Evolutionary conservation across 441 rosid genomes (phyloP), one percentile per base, ranked within the genome.

Genomic region (Viola pubescens): DNA sequence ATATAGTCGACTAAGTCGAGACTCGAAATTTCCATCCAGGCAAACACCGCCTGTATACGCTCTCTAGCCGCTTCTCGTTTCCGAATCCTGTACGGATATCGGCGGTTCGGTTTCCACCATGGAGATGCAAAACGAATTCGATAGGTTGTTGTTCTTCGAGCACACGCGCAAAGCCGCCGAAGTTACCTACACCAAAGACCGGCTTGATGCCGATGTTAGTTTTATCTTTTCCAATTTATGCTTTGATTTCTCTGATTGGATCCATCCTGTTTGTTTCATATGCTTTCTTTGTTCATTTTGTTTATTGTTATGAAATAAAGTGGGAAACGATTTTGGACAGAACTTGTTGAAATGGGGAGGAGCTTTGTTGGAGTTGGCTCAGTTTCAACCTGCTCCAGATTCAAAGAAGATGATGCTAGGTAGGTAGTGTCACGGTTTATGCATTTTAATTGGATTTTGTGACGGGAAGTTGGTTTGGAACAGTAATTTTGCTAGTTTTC

Each of bases 281-380:
- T 13, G 4, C 12, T 51, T 48, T 41, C 7, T 48, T 7, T 5
- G 1, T 59, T 38, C 13, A 11, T 14, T 56, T 47, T 41, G 14
- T 48, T 10, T 38, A 9, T 37, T 9, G 8, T 48, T 9, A 8
- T 39, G 44, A 9, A 47, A 41, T 52, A 44, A 53, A 57, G 54
- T 42, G 40, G 9, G 37, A 13, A 58, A 48, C 45, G 7, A 8
- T 37, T 1, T 59, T 50, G 51, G n/a, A 53, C 75, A 91, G 98
- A 91, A 91, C 66, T 64, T 91, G 66, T 82, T 87, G n/a, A 82
- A 81, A 67, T 91, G 98, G 98, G 95, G 84, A 52, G 94, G 95
- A 55, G 77, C 88, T 66, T 64, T 91, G 63, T 57, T 91, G 66
- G 98, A 91, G 79, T 56, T 89, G 80, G 84, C 97, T 61, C 97